Conservation (phyloP, 2,329 filamentous ascomycete genomes). For the Ceratocystis variospora region DNA sequence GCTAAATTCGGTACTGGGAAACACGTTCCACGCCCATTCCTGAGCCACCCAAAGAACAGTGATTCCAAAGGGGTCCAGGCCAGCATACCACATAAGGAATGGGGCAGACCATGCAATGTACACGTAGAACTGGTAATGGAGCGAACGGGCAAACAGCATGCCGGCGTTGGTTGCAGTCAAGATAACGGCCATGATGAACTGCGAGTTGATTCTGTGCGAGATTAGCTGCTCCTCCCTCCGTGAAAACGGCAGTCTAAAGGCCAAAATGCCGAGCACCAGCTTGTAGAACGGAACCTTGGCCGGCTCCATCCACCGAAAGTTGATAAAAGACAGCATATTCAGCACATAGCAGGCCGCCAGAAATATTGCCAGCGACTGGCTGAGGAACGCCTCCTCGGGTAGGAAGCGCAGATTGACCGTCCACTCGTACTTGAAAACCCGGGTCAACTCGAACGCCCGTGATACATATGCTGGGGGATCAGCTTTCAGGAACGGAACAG, state of each 20-base stretch:
- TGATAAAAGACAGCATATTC: conserved; percentile 53
- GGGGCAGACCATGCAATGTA: conserved; percentile 84
- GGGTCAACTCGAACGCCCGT: conserved; percentile 77
- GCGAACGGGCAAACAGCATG: conserved; percentile 69
- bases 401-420: conserved; percentile 98
- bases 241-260: conserved; percentile 33
- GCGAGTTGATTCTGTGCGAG: conserved; percentile 46
- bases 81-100: conserved; percentile 70
- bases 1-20: conserved; percentile 54
- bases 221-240: conserved; percentile 42
- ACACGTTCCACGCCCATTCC: conserved; percentile 91
- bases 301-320: conserved; percentile 58
- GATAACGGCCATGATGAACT: conserved; percentile 63
- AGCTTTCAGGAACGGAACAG: conserved; percentile 51
- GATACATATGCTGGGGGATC: conserved; percentile 60
- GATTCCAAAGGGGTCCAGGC: conserved; percentile 52
- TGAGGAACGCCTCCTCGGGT: conserved; percentile 67
- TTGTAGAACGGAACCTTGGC: conserved; percentile 43
- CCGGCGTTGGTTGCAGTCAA: conserved; percentile 66
- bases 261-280: conserved; percentile 36
- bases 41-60: conserved; percentile 61
- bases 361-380: conserved; percentile 49
- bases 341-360: conserved; percentile 52
- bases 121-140: conserved; percentile 93
- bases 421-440: conserved; percentile 93